Evolutionary conservation across 2,329 filamentous ascomycete species (phyloP), one percentile per base, ranked within the genome.

Genomic region (Monilinia polystroma): DNA sequence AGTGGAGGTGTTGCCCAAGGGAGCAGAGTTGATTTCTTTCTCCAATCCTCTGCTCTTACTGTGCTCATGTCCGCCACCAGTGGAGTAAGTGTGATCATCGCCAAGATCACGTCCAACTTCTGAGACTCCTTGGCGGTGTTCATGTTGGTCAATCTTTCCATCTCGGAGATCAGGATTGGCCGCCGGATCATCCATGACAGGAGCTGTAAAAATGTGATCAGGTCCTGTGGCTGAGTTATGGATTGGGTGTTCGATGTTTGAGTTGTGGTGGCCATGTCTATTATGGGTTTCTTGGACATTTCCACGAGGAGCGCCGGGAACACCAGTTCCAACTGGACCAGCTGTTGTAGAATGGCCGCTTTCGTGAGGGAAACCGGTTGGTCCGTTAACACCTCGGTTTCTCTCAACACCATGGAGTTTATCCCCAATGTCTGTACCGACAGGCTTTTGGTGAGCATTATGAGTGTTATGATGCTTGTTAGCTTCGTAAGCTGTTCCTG

Each of bases 401-500:
- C 72, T 66, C 32, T 70, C 68, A 5, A 58, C 64, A 32, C 70
- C 71, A 64, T 72, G 67, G 14, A 67, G 66, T 32, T 64, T 67
- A n/a, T 53, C 69, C n/a, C 70, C 70, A 7, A 67, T 55, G 18
- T 64, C 69, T 29, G 41, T 23, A 18, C 59, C 66, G 4, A 45
- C 16, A 10, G 57, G 56, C 47, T 63, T 63, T 54, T 66, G 56
- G 16, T 62, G 57, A 16, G 49, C 51, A 29, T 59, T 60, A 32
- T 71, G 64, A 29, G 67, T 62, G 11, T 71, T 67, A 54, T 71
- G 67, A 56, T 71, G 69, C 26, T 70, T 68, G 14, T 66, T 68
- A 51, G 66, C 68, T 49, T 65, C 70, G 35, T 68, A 68, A 4
- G 67, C 69, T 5, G 64, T 60, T 47, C 64, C 70, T 23, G 66